Percentiles rank a stretch among this genome's conserved stretches.
Conservation (phyloP, 2,329 filamentous ascomycete species). For the Calonectria leucothoes region DNA sequence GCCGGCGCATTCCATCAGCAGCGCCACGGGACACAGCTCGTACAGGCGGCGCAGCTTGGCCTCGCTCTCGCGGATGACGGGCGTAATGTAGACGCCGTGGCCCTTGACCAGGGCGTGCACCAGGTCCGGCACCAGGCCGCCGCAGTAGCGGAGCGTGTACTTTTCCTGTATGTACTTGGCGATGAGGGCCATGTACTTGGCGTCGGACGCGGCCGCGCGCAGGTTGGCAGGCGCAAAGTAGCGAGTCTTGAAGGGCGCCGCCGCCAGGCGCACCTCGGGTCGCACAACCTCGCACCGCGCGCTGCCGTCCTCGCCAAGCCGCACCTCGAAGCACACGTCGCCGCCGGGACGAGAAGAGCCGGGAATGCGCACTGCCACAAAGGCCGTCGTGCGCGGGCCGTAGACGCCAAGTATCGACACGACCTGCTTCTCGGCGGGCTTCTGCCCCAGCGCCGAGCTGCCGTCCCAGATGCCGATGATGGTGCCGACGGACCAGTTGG, state of each 20-base stretch:
- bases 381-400: slow-evolving; percentile 65
- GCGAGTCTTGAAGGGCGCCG: slow-evolving; percentile 57
- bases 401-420: slow-evolving; percentile 64
- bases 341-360: too few relatives aligned
- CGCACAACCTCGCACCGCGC: slow-evolving; percentile 54
- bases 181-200: slow-evolving; percentile 61
- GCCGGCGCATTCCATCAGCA: slow-evolving; percentile 70
- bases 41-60: slow-evolving; percentile 71
- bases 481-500: slow-evolving; percentile 69
- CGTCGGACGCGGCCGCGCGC: slow-evolving; percentile 64
- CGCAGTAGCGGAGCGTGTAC: slow-evolving; percentile 71
- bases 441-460: slow-evolving; percentile 53
- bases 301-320: slow-evolving; percentile 45
- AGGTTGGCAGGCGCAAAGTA: slow-evolving; percentile 74
- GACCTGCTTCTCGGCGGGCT: slow-evolving; percentile 55
- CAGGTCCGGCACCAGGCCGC: slow-evolving; percentile 71
- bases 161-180: slow-evolving; percentile 60
- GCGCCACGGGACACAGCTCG: slow-evolving; percentile 69
- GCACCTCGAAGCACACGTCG: slow-evolving; percentile 64
- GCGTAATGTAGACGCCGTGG: slow-evolving; percentile 70
- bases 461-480: slow-evolving; percentile 72
- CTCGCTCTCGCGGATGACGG: slow-evolving; percentile 61
- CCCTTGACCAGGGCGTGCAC: slow-evolving; percentile 70
- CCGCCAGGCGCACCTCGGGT: slow-evolving; percentile 50
- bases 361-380: slow-evolving; percentile 65